A percentile compares a stretch with the other conserved stretches of the same genome.
phyloP scores from a whole-genome alignment of 73 alveolate genomes.

The Diophrys appendiculata region DNA sequence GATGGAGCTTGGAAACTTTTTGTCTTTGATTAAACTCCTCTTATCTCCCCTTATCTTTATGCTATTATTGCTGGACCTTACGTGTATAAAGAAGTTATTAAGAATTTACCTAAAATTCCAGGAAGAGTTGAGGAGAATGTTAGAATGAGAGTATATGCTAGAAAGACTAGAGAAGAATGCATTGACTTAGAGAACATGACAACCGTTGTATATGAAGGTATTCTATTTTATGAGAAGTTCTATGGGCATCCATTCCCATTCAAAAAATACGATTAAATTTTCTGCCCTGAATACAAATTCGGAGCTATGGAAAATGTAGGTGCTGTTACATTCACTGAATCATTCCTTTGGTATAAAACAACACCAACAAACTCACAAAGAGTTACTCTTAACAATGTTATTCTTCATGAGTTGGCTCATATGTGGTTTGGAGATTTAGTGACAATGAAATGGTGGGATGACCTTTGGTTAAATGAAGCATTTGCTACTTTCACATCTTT shows the following conservation, averaged over 20 bases:
- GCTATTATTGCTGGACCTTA: constrained; percentile 89
- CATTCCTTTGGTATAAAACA: constrained; percentile 70
- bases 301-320: constrained; percentile 76
- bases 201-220: constrained; percentile 67
- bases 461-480: constrained; percentile 98
- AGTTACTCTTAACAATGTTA: constrained; percentile 72
- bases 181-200: constrained; percentile 58
- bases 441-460: constrained; percentile 99
- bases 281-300: constrained; percentile 75
- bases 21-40: constrained; percentile 55
- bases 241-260: constrained; percentile 66
- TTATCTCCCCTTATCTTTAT: constrained; percentile 80
- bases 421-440: constrained; percentile 99
- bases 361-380: constrained; percentile 71
- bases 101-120: too few relatives aligned
- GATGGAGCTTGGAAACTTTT: not conserved
- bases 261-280: constrained; percentile 73
- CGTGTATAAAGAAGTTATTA: constrained; percentile 27
- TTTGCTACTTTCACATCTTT: constrained; percentile 94
- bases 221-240: constrained; percentile 58
- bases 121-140: constrained; percentile 30
- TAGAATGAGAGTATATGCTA: constrained; percentile 73
- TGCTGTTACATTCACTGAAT: constrained; percentile 68
- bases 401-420: constrained; percentile 97
- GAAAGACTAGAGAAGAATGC: constrained; percentile 65